Conservation (phyloP, 106 monocot genomes). For the Allium fistulosum region DNA sequence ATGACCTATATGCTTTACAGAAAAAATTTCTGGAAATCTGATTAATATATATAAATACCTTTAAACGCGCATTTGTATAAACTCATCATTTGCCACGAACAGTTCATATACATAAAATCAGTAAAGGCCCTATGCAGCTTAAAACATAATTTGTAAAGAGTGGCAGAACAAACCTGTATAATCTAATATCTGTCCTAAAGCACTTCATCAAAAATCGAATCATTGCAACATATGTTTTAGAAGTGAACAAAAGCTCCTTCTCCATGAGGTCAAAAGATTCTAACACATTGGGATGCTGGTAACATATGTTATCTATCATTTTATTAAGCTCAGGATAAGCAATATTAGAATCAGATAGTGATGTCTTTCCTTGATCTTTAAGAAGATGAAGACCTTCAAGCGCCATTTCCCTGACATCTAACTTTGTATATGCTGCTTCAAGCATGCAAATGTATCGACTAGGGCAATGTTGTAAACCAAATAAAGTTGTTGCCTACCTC, state of each 20-base stretch:
- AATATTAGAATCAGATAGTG: slow-evolving; percentile 13
- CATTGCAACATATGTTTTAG: slow-evolving; percentile 83
- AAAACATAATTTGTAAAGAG: too few species aligned
- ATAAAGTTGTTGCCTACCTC: slow-evolving; percentile 81
- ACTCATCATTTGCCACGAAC: too few species aligned
- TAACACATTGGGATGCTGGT: slow-evolving; percentile 59
- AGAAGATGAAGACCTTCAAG: slow-evolving; percentile 65
- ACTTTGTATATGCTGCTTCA: slow-evolving; percentile 63
- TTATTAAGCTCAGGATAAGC: slow-evolving; percentile 56
- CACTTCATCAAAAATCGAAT: slow-evolving; percentile 88
- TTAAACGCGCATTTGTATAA: too few species aligned
- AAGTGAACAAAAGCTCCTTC: slow-evolving; percentile 61
- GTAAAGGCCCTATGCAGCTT: too few species aligned
- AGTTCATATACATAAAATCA: too few species aligned
- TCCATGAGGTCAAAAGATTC: slow-evolving; percentile 36
- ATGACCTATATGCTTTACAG: too few species aligned
- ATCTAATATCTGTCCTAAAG: slow-evolving; percentile 43
- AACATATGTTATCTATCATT: slow-evolving; percentile 70
- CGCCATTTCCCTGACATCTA: slow-evolving; percentile 99
- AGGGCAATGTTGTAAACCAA: slow-evolving; percentile 62
- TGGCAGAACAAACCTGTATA: too few species aligned
- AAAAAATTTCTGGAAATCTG: too few species aligned
- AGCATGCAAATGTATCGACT: slow-evolving; percentile 98
- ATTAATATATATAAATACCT: too few species aligned
- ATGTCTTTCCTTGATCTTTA: slow-evolving; percentile 38